Evolutionary conservation across 2,329 filamentous ascomycete genomes (phyloP).

Genomic region (Fusarium papillatum): DNA sequence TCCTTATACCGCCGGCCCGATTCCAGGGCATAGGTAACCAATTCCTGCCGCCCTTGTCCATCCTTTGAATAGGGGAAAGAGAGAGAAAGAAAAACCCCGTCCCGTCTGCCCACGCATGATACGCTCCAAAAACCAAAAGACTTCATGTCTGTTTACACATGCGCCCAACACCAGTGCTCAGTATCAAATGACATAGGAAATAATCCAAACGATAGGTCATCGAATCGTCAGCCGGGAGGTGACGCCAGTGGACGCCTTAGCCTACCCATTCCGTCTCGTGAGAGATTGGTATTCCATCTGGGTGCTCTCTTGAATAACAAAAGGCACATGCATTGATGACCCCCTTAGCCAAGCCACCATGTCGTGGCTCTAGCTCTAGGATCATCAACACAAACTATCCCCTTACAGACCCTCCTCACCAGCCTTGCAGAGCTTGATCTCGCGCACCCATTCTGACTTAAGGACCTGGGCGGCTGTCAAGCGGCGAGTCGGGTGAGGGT

Average conservation of each 20-base stretch:
- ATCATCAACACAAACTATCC: background rate
- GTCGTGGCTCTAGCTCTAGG: background rate
- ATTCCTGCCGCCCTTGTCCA: constrained; percentile 15
- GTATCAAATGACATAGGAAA: constrained; percentile 44
- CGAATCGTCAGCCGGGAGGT: constrained; percentile 41
- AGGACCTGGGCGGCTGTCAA: constrained; percentile 97
- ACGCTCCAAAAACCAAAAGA: constrained; percentile 25
- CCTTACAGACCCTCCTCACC: constrained; percentile 91
- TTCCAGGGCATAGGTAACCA: constrained; percentile 25
- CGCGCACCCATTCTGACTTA: constrained; percentile 98
- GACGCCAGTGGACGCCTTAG: constrained; percentile 20
- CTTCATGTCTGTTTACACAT: constrained; percentile 42
- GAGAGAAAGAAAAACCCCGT: constrained; percentile 11
- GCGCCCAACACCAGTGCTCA: constrained; percentile 51
- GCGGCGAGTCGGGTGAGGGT: constrained; percentile 91
- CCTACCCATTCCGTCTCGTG: constrained; percentile 29
- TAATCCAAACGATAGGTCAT: constrained; percentile 41
- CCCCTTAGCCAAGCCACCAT: constrained; percentile 10
- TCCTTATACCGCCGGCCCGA: constrained; percentile 21
- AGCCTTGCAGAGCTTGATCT: constrained; percentile 97
- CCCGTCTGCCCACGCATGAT: constrained; percentile 19
- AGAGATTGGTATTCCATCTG: constrained; percentile 20
- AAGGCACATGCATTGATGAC: background rate
- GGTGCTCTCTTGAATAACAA: constrained; percentile 8
- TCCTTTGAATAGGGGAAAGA: constrained; percentile 9